A percentile compares a stretch with the other conserved stretches of the same genome.
phyloP scores from a whole-genome alignment of 1,284 basidiomycete genomes.

The Amylostereum chailletii region DNA sequence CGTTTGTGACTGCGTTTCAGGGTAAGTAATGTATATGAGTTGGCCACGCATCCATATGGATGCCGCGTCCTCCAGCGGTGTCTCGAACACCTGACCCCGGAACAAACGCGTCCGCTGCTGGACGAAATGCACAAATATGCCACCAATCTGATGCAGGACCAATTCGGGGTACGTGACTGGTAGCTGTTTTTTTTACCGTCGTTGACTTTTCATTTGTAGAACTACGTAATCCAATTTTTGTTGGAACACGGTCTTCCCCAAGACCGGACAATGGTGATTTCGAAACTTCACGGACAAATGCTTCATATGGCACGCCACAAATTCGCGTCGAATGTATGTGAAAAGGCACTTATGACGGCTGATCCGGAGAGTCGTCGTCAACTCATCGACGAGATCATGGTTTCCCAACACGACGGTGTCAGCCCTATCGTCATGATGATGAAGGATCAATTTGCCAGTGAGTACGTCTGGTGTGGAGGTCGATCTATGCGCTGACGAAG shows the following conservation, averaged over 20 bases:
- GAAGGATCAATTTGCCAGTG: constrained; percentile 87
- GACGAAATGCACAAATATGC: constrained; percentile 79
- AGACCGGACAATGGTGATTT: constrained; percentile 67
- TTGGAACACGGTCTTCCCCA: constrained; percentile 70
- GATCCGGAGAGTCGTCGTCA: constrained; percentile 52
- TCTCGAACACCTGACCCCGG: constrained; percentile 77
- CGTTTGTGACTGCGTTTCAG: constrained; percentile 71
- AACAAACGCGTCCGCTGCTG: constrained; percentile 64
- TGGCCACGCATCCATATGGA: constrained; percentile 89
- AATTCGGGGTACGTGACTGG: constrained; percentile 69
- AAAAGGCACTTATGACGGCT: constrained; percentile 78
- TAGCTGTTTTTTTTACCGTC: constrained; percentile 1
- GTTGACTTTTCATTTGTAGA: constrained; percentile 36
- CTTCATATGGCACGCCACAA: constrained; percentile 82
- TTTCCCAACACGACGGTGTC: constrained; percentile 49
- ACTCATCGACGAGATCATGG: constrained; percentile 79
- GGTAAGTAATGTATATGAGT: constrained; percentile 79
- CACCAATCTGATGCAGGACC: constrained; percentile 73
- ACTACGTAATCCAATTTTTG: constrained; percentile 94
- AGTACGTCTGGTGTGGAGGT: constrained; percentile 20
- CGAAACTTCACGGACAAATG: constrained; percentile 72
- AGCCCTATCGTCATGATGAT: constrained; percentile 73
- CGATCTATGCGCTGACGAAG: neutral
- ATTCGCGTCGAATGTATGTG: constrained; percentile 95
- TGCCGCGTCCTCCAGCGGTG: constrained; percentile 94